phyloP scores from a whole-genome alignment of 108 stramenopile species.

The Epithemia pelagica region DNA sequence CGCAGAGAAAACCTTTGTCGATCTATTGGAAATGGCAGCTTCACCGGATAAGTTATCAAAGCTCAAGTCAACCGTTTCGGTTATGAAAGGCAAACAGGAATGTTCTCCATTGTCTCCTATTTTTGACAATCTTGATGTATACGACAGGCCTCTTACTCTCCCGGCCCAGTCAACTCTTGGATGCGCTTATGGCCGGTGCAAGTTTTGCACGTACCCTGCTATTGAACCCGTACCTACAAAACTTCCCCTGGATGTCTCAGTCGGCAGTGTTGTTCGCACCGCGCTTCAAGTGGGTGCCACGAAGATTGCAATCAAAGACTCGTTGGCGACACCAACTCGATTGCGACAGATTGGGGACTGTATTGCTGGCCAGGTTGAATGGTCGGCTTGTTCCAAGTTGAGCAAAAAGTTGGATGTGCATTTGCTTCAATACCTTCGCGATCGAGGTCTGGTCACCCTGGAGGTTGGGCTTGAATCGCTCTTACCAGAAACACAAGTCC shows the following conservation, averaged over 20 bases:
- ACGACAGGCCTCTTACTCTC: conserved; percentile 3
- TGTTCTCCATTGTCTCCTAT: not conserved
- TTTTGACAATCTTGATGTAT: conserved; percentile 7
- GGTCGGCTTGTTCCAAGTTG: conserved; percentile 13
- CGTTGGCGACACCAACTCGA: conserved; percentile 3
- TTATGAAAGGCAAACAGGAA: not conserved
- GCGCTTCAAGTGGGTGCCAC: conserved; percentile 3
- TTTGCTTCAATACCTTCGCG: not conserved
- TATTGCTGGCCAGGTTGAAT: conserved; percentile 3
- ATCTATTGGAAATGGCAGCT: not conserved
- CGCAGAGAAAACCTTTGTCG: conserved; percentile 13
- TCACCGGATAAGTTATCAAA: not conserved
- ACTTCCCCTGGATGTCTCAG: not conserved
- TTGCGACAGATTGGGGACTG: conserved; percentile 1
- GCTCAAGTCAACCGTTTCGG: not conserved
- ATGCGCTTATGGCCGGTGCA: conserved; percentile 9
- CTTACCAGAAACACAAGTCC: conserved; percentile 2
- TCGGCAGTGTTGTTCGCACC: not conserved
- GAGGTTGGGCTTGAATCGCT: conserved; percentile 9
- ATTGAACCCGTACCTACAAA: not conserved
- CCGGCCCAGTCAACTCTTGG: conserved; percentile 7
- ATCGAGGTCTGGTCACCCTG: conserved; percentile 3
- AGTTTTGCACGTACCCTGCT: conserved; percentile 8
- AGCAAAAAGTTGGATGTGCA: not conserved
- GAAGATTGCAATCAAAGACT: conserved; percentile 5